These are phyloP conservation scores for Agrocybe praecox DNA, from an alignment of 768 basidiomycete genomes.

Conservation along the genomic window DNA sequence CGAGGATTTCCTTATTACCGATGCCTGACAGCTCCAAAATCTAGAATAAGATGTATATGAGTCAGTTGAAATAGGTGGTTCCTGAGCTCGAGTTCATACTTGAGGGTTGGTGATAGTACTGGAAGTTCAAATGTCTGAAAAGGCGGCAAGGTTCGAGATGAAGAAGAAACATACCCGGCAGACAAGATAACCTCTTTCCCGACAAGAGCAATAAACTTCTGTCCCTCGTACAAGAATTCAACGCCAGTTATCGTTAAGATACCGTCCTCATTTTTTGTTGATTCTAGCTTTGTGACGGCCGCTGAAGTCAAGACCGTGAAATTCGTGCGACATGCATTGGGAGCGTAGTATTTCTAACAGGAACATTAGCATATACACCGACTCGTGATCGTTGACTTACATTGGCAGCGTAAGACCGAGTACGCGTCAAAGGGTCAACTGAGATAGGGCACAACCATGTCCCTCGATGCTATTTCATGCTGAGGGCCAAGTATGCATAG, in stretches of 20 bases:
- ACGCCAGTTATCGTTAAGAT: background rate
- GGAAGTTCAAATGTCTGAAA: background rate
- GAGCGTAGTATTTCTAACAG: background rate
- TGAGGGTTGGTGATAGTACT: conserved; percentile 1
- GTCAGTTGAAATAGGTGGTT: background rate
- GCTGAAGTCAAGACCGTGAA: background rate
- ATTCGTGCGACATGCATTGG: background rate
- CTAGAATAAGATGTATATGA: background rate
- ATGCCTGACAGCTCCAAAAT: conserved; percentile 3
- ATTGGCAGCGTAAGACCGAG: conserved; percentile 1
- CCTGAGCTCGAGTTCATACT: background rate
- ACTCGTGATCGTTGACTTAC: background rate
- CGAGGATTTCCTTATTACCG: background rate
- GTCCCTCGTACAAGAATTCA: background rate
- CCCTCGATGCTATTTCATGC: background rate
- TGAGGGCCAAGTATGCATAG: background rate
- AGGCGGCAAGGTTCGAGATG: background rate
- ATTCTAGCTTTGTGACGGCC: background rate
- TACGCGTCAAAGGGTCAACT: background rate
- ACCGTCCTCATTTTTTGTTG: background rate
- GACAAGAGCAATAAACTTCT: background rate
- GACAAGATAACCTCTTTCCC: conserved; percentile 1
- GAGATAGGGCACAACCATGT: conserved; percentile 2
- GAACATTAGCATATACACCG: background rate
- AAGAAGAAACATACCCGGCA: background rate